Conservation (phyloP, 352 stramenopile species). For the Elongisporangium prolatum region DNA sequence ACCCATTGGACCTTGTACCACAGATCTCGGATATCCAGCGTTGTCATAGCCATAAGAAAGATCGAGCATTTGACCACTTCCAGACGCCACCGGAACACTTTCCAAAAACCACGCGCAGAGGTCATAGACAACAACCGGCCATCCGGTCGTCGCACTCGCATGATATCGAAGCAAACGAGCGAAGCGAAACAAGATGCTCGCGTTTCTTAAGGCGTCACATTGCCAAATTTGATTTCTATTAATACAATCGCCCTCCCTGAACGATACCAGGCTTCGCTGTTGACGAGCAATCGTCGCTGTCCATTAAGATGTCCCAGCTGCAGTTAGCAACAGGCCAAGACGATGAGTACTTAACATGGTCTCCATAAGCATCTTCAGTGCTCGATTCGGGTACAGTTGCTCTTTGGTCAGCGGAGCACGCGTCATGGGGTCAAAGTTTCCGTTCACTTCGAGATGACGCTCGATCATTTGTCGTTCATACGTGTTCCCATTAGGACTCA, state of each 20-base stretch:
- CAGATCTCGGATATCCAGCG: slow-evolving; percentile 18
- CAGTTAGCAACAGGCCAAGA: slow-evolving; percentile 45
- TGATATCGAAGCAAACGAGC: not conserved
- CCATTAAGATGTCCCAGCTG: not conserved
- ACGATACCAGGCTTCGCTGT: not conserved
- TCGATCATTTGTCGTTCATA: slow-evolving; percentile 81
- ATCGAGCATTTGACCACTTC: not conserved
- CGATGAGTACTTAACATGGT: slow-evolving; percentile 58
- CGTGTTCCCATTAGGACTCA: slow-evolving; percentile 64
- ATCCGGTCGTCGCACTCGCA: not conserved
- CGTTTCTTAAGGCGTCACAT: not conserved
- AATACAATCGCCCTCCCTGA: not conserved
- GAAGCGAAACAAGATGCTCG: not conserved
- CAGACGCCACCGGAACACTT: not conserved
- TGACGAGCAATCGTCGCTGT: not conserved
- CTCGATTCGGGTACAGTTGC: slow-evolving; percentile 62
- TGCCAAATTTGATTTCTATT: not conserved
- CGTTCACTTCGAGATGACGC: slow-evolving; percentile 63
- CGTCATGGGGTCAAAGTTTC: slow-evolving; percentile 68
- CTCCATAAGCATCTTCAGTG: slow-evolving; percentile 71
- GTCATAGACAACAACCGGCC: not conserved
- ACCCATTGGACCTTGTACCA: slow-evolving; percentile 26
- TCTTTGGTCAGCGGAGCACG: slow-evolving; percentile 44
- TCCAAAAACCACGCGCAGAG: not conserved
- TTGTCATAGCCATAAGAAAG: not conserved